Conservation (phyloP, 768 basidiomycete species). For the Suillus fuscotomentosus region DNA sequence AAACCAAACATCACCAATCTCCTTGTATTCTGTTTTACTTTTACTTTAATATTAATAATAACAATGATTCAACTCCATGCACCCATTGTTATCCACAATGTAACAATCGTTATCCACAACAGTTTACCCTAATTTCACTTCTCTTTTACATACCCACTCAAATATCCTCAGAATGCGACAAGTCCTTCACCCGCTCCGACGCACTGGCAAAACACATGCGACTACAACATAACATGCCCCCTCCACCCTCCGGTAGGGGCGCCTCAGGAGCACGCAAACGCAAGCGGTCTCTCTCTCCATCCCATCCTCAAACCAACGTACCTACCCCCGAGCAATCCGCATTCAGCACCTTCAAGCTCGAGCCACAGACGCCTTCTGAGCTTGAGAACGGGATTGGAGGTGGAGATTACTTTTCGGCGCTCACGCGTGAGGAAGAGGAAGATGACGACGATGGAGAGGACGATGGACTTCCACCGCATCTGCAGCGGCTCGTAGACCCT, state of each 20-base stretch:
- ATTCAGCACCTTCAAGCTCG: slow-evolving; percentile 67
- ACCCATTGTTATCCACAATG: background rate
- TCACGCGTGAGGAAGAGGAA: slow-evolving; percentile 13
- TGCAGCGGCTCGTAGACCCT: slow-evolving; percentile 50
- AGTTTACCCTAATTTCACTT: background rate
- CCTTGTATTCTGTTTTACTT: too few relatives aligned
- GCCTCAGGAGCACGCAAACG: slow-evolving; percentile 73
- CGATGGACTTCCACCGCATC: slow-evolving; percentile 55
- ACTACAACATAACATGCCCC: slow-evolving; percentile 77
- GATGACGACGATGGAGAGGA: slow-evolving; percentile 32
- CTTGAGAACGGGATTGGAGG: slow-evolving; percentile 22
- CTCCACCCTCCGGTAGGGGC: slow-evolving; percentile 71
- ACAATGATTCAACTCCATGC: background rate
- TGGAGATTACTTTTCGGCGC: slow-evolving; percentile 32
- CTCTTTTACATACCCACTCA: background rate
- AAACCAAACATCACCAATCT: background rate
- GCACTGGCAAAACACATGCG: slow-evolving; percentile 92
- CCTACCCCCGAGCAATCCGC: slow-evolving; percentile 18
- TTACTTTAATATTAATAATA: background rate
- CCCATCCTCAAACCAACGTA: slow-evolving; percentile 20
- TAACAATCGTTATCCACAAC: background rate
- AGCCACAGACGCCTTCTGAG: slow-evolving; percentile 45
- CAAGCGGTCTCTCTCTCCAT: slow-evolving; percentile 28
- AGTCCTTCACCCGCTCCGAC: slow-evolving; percentile 93
- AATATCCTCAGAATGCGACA: slow-evolving; percentile 74